Evolutionary conservation across 805 yeast species (phyloP).

Genomic region (Candida arabinofermentans): DNA sequence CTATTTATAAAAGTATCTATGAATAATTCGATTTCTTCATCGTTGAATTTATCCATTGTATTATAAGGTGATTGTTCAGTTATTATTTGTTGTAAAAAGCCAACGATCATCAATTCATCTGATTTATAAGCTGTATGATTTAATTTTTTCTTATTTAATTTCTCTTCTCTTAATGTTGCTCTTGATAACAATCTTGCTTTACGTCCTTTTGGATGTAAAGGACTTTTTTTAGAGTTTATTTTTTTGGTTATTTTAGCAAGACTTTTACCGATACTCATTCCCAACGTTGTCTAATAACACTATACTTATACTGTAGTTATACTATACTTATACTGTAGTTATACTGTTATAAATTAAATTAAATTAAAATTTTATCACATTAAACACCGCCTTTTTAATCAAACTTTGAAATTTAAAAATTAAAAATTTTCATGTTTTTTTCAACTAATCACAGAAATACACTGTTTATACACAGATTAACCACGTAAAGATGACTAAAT

Average conservation of each 20-base stretch:
- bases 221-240: constrained; percentile 49
- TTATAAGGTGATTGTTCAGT: constrained; percentile 33
- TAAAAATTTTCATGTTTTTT: too few species aligned
- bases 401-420: too few species aligned
- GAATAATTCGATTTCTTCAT: constrained; percentile 58
- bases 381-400: too few species aligned
- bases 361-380: too few species aligned
- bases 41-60: constrained; percentile 39
- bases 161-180: constrained; percentile 82
- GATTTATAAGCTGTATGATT: constrained; percentile 55
- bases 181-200: constrained; percentile 79
- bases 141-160: constrained; percentile 56
- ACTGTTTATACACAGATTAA: not conserved
- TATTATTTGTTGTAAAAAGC: constrained; percentile 59
- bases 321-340: too few species aligned
- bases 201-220: constrained; percentile 83
- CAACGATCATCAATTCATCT: constrained; percentile 54
- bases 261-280: constrained; percentile 48
- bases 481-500: constrained; percentile 23
- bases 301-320: too few species aligned
- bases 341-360: too few species aligned
- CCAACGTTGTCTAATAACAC: too few species aligned
- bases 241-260: constrained; percentile 62
- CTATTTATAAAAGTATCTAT: constrained; percentile 61
- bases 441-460: too few species aligned